Evolutionary conservation across 768 basidiomycete genomes (phyloP), one percentile per base, ranked within the genome.

Genomic region (Phaeotremella fagi): DNA sequence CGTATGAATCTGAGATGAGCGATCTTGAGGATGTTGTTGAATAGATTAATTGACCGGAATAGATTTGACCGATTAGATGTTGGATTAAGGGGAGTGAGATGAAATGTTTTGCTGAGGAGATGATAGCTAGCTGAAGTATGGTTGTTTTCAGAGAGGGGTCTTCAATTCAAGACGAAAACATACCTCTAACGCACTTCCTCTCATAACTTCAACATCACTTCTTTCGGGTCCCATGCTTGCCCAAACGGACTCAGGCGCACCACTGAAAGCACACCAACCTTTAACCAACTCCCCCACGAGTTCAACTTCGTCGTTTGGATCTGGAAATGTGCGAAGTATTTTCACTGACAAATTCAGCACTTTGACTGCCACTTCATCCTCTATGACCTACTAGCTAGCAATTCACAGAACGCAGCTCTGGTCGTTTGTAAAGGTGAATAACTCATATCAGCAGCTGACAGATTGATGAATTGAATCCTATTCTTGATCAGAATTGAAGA

Each of bases 1-100:
- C 90, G 77, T 97, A 97, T 66, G 88, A 87, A 73, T 97, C 94
- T 16, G 86, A 84, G 6, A 98, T 79, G 46, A 98, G 81, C 1
- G 90, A 86, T 23, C 85, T 83, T 44, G 76, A 80, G 0, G 77
- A 74, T 5, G 82, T 78, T 29, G 72, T 64, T 4, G 62, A 58
- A 57, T 77, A 78, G 27, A 77, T 70, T 44, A 77, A 66, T 27
- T 72, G 61, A 24, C 78, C 94, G 2, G 82, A 78, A 73, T 91
- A 87, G 45, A 99, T 88, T 48, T 90, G 86, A 61, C 85, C 84
- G 29, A 97, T 82, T 24, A 95, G 85, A 49, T 83, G 83, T 71
- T 97, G 92, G 2, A 89, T 83, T 22, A 95, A 80, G 0, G 89
- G 83, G 0, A 85, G 82, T 1, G 89, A 80, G 11, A 95, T 77